Conservation (phyloP, 805 yeast species). For the Cyberlindnera xishuangbannaensis region DNA sequence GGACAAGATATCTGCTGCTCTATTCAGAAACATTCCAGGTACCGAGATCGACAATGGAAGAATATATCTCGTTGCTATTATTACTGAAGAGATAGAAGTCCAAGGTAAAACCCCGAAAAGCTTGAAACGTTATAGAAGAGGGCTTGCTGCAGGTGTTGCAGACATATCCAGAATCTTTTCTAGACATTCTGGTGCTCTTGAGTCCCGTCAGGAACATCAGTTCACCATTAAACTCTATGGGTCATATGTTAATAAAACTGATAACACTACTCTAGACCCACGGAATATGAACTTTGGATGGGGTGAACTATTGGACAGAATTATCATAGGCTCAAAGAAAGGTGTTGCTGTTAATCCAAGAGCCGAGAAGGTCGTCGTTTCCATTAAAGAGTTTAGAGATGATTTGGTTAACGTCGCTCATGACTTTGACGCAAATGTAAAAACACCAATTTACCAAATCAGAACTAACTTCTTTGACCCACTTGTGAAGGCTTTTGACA, state of each 20-base stretch:
- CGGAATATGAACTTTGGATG: constrained; percentile 61
- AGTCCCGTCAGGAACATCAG: constrained; percentile 61
- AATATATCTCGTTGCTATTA: constrained; percentile 68
- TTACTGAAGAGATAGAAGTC: constrained; percentile 63
- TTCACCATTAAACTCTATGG: constrained; percentile 69
- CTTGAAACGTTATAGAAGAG: constrained; percentile 52
- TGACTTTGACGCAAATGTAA: constrained; percentile 31
- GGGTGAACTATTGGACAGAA: constrained; percentile 81
- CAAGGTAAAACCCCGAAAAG: constrained; percentile 21
- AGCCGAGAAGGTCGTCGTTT: constrained; percentile 62
- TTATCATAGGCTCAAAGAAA: constrained; percentile 64
- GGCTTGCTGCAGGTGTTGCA: constrained; percentile 84
- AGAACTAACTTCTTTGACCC: constrained; percentile 63
- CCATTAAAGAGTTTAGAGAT: constrained; percentile 67
- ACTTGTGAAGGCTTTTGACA: constrained; percentile 50
- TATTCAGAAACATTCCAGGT: constrained; percentile 71
- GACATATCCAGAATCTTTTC: constrained; percentile 78
- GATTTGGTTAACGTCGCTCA: constrained; percentile 29
- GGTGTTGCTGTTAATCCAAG: constrained; percentile 81
- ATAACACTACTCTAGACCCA: constrained; percentile 31
- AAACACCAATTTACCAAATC: constrained; percentile 57
- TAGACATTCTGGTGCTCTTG: constrained; percentile 51
- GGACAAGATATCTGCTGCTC: constrained; percentile 70
- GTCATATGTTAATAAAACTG: constrained; percentile 45
- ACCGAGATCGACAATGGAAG: constrained; percentile 57